Percentiles rank a stretch among this genome's conserved stretches.
Conservation (phyloP, 768 basidiomycete genomes). For the Saitozyma podzolica region DNA sequence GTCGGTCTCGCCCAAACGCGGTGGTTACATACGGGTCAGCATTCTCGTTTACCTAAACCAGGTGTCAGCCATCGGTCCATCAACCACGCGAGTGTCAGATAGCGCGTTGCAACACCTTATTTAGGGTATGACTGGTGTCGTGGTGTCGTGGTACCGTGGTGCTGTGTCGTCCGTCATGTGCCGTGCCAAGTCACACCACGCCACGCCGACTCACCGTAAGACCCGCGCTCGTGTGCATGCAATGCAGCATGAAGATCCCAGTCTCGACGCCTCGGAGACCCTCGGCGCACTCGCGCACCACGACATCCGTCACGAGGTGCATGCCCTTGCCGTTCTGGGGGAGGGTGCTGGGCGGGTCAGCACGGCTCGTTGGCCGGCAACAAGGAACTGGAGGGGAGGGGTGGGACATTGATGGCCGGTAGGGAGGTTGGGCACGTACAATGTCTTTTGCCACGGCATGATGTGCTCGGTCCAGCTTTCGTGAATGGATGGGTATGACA, state of each 20-base stretch:
- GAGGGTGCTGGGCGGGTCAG: constrained; percentile 30
- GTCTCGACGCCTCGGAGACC: constrained; percentile 71
- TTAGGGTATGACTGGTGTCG: too few relatives aligned
- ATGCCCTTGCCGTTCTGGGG: constrained; percentile 56
- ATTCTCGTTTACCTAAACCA: constrained; percentile 72
- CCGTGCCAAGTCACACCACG: too few relatives aligned
- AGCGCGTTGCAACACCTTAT: constrained; percentile 62
- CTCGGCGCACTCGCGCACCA: constrained; percentile 65
- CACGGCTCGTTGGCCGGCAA: neutral
- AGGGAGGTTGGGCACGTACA: constrained; percentile 50
- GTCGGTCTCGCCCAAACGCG: neutral
- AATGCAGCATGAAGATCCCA: constrained; percentile 86
- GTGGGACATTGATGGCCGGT: neutral
- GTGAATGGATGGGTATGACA: neutral
- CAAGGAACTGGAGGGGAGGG: neutral
- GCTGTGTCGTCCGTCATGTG: too few relatives aligned
- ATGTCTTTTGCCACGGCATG: constrained; percentile 94
- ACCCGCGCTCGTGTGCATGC: constrained; percentile 57
- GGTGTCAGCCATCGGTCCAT: neutral
- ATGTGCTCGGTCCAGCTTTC: constrained; percentile 3
- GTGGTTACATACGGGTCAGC: constrained; percentile 64
- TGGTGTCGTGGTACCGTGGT: too few relatives aligned
- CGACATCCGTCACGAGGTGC: constrained; percentile 79
- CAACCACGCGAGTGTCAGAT: constrained; percentile 37
- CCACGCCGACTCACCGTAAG: constrained; percentile 66